Percentiles rank a stretch among this genome's conserved stretches.
Evolutionary conservation across 1,284 basidiomycete species (phyloP).

Genomic region (Ceratobasidium sp.): DNA sequence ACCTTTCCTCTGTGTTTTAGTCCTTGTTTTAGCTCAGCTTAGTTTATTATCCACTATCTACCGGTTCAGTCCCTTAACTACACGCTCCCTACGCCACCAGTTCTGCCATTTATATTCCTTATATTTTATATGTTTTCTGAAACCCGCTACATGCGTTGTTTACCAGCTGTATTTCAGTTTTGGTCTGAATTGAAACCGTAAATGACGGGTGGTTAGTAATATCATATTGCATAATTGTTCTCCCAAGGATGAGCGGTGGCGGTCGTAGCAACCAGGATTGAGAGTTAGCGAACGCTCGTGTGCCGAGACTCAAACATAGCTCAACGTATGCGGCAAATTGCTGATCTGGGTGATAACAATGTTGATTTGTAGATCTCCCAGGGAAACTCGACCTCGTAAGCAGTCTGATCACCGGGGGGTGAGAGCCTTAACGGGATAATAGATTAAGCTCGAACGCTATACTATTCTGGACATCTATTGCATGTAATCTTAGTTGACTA

Average conservation of each 20-base stretch:
- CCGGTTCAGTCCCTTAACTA: not conserved
- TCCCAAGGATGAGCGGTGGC: not conserved
- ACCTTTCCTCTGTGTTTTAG: not conserved
- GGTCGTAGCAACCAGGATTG: not conserved
- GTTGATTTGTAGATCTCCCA: conserved; percentile 6
- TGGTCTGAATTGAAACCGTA: conserved; percentile 21
- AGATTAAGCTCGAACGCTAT: not conserved
- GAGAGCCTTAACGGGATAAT: conserved; percentile 9
- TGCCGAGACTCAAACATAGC: not conserved
- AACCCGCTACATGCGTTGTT: conserved; percentile 17
- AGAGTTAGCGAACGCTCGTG: not conserved
- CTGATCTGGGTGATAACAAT: conserved; percentile 10
- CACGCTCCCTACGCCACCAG: conserved; percentile 23
- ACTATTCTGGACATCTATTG: not conserved
- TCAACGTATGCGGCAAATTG: not conserved
- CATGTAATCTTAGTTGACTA: not conserved
- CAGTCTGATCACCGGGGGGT: conserved; percentile 20
- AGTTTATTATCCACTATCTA: conserved; percentile 12
- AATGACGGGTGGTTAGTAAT: not conserved
- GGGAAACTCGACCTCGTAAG: conserved; percentile 3
- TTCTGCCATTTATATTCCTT: conserved; percentile 1
- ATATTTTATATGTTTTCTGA: conserved; percentile 19
- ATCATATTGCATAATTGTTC: conserved; percentile 4
- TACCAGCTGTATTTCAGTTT: conserved; percentile 27
- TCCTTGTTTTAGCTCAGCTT: not conserved